Evolutionary conservation across 495 filamentous ascomycete genomes (phyloP).

Genomic region (Hyaloscypha finlandica): DNA sequence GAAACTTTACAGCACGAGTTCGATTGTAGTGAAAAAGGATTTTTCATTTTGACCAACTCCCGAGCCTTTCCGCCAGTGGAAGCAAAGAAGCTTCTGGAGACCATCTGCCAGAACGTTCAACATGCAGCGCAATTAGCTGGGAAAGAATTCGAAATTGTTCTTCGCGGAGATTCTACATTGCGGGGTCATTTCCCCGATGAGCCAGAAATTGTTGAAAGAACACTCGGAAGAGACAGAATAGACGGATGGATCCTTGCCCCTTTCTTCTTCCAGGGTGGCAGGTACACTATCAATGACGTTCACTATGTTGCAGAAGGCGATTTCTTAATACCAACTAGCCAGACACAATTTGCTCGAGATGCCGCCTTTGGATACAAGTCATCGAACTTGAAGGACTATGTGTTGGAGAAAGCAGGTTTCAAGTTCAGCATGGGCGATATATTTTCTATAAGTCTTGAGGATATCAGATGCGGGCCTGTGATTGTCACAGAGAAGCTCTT

Average conservation of each 20-base stretch:
- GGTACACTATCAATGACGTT: conserved; percentile 53
- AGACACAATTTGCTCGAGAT: conserved; percentile 54
- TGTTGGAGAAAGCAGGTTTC: conserved; percentile 50
- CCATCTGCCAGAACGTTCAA: conserved; percentile 50
- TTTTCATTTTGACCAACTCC: conserved; percentile 60
- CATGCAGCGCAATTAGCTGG: conserved; percentile 41
- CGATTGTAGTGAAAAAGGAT: conserved; percentile 39
- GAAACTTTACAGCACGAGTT: conserved; percentile 46
- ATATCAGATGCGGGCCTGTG: conserved; percentile 37
- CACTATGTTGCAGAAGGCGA: conserved; percentile 55
- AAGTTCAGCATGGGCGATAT: conserved; percentile 38
- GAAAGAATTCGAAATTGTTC: conserved; percentile 49
- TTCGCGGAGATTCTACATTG: conserved; percentile 54
- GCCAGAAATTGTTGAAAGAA: conserved; percentile 48
- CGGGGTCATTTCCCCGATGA: conserved; percentile 57
- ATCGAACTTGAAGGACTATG: conserved; percentile 51
- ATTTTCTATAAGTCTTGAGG: conserved; percentile 45
- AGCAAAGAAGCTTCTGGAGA: conserved; percentile 43
- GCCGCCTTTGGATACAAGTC: conserved; percentile 55
- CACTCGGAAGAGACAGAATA: conserved; percentile 39
- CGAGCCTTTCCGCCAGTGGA: conserved; percentile 49
- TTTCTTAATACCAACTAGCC: conserved; percentile 45
- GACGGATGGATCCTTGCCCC: conserved; percentile 52
- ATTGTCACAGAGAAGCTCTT: too few relatives aligned
- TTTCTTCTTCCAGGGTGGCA: conserved; percentile 56